Evolutionary conservation across 164 flowering plant genomes (phyloP), one percentile per base, ranked within the genome.

Genomic region (Stephania japonica): DNA sequence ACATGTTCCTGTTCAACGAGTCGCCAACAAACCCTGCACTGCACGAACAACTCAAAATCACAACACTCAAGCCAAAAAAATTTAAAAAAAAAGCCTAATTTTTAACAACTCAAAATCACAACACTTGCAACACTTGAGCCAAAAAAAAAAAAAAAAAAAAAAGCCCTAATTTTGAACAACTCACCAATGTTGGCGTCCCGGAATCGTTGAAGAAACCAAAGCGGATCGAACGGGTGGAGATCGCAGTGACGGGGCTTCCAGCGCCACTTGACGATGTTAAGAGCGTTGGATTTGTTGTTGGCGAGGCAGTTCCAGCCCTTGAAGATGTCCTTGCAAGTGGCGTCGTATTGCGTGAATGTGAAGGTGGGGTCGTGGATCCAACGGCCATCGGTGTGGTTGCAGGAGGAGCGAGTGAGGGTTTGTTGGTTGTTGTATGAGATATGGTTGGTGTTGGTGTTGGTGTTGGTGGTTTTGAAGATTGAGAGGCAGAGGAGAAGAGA

Each of bases 1-100:
- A 95, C 99, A 95, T 95, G 61, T 95, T 95, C 79, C 99, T 86
- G 70, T 95, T 95, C 68, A 95, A 81, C 41, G 99, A 95, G 80
- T 95, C 99, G 25, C 99, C 99, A 75, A 95, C 85, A 83, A 95
- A 95, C 42, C 99, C 98, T 95, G 99, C 97, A 87, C 88, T 85
- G 84, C 73, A 73, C 24, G 79, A 78, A 80, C 78, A 7, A 56
- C 7, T 56, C 62, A 16, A 5, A 56, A 14, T 6, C 19, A 56
- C 62, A 56, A n/a, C 68, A 53, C 69, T 65, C 38, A 32, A 32
- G 4, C 53, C 78, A 59, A 50, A 71, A 47, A 10, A 25, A 72
- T 23, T 21, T 5, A 25, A 65, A 27, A 26, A 25, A 9, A 13
- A 19, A 16, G 21, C 19, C 62, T 56, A 11, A 16, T 47, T 16